Evolutionary conservation across 139 green algal species (phyloP), one percentile per base, ranked within the genome.

Genomic region (Haematococcus sp.): DNA sequence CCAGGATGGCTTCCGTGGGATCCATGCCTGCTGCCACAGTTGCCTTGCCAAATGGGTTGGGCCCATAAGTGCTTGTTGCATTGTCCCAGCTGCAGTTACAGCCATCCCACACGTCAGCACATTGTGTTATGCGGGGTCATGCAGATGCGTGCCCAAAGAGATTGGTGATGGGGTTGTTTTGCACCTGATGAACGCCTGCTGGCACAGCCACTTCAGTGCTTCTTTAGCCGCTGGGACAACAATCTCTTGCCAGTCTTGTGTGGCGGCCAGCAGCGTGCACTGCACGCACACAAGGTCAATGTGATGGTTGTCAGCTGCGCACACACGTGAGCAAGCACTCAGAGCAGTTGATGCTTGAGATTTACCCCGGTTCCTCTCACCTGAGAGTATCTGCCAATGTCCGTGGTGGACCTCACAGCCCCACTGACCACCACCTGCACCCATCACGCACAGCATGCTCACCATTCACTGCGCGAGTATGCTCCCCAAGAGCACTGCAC

Each of bases 261-360:
- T 85, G 27, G 84, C 79, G 13, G 77, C 52, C 60, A 97, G 81
- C 70, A 97, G 83, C 20, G 90, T 96, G 81, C 83, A 91, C 64
- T 70, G 61, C 65, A 55, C 64, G 35, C 5, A 16, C 40, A 49
- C 7, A 7, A 49, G 40, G 40, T 49, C 40, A 49, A 49, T 49
- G 40, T 49, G 7, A 49, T 11, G 40, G n/a, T n/a, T n/a, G n/a
- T n/a, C n/a, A n/a, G n/a, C n/a, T n/a, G n/a, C n/a, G n/a, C n/a
- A n/a, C n/a, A n/a, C n/a, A n/a, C n/a, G n/a, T n/a, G n/a, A n/a
- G n/a, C n/a, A n/a, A n/a, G n/a, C n/a, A n/a, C n/a, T n/a, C n/a
- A n/a, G 40, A 49, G 40, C 11, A 11, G 40, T 7, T 49, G 40
- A 19, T 49, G 40, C 40, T 49, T 11, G 11, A 49, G 40, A 49